These are phyloP conservation scores for Tricholoma saponaceum DNA, from an alignment of 768 basidiomycete species.

Conservation along the genomic window DNA sequence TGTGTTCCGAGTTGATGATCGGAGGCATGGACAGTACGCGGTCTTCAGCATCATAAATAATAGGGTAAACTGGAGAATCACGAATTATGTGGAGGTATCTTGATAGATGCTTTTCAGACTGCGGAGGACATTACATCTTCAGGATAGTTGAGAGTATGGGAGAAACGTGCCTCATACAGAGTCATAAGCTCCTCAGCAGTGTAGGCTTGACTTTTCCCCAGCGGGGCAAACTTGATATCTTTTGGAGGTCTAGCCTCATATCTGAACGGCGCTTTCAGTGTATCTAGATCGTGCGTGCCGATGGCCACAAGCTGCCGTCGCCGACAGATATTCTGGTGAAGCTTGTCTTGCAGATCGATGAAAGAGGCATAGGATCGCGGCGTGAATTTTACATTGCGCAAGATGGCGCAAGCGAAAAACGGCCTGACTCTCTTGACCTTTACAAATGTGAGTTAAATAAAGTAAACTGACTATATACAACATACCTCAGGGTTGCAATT, in stretches of 20 bases:
- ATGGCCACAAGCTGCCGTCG: constrained; percentile 90
- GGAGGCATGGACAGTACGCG: constrained; percentile 95
- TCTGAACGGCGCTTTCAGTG: constrained; percentile 80
- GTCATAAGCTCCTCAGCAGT: constrained; percentile 91
- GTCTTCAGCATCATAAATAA: constrained; percentile 91
- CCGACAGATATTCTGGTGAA: constrained; percentile 94
- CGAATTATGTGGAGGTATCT: constrained; percentile 90
- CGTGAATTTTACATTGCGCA: constrained; percentile 89
- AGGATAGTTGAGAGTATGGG: not conserved
- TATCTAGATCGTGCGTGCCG: constrained; percentile 96
- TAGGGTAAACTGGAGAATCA: constrained; percentile 93
- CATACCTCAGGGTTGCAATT: constrained; percentile 69
- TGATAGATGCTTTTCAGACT: constrained; percentile 91
- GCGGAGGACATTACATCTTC: constrained; percentile 2
- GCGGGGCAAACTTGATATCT: constrained; percentile 87
- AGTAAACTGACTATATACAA: not conserved
- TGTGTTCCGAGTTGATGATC: constrained; percentile 96
- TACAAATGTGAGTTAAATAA: constrained; percentile 31
- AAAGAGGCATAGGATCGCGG: constrained; percentile 89
- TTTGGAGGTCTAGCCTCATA: constrained; percentile 80
- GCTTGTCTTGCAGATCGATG: constrained; percentile 98
- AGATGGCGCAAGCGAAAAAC: constrained; percentile 84
- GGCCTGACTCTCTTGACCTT: constrained; percentile 75
- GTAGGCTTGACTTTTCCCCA: constrained; percentile 75
- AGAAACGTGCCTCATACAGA: constrained; percentile 74